phyloP scores from a whole-genome alignment of 2,329 filamentous ascomycete species.

The Cytospora leucostoma region DNA sequence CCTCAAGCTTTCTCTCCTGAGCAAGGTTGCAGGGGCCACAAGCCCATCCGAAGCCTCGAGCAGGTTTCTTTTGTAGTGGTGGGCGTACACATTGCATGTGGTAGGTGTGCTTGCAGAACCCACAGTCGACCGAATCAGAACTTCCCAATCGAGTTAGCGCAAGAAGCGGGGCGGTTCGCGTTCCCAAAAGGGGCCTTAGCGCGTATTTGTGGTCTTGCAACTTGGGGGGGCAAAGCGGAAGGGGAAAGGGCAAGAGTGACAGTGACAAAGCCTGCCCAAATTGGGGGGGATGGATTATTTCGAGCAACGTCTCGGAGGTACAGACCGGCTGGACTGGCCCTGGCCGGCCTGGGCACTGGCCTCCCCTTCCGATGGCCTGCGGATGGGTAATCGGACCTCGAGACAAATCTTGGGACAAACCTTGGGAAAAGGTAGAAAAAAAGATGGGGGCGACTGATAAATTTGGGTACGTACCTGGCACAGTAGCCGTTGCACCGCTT shows the following conservation, averaged over 20 bases:
- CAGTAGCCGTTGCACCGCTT: constrained; percentile 91
- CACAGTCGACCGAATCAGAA: constrained; percentile 94
- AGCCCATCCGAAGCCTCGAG: constrained; percentile 96
- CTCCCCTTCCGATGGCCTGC: too few relatives aligned
- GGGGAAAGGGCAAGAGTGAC: not conserved
- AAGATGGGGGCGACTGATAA: constrained; percentile 23
- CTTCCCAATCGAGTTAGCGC: constrained; percentile 46
- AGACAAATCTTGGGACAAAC: not conserved
- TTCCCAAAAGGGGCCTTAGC: constrained; percentile 19
- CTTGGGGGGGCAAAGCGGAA: constrained; percentile 9
- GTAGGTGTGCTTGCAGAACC: constrained; percentile 91
- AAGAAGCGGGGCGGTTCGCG: constrained; percentile 8
- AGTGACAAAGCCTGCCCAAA: constrained; percentile 6
- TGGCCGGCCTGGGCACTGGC: not conserved
- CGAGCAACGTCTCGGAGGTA: not conserved
- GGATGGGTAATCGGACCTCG: not conserved
- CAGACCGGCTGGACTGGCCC: not conserved
- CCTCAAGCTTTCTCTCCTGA: constrained; percentile 91
- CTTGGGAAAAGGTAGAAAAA: constrained; percentile 5
- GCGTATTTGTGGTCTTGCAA: constrained; percentile 19
- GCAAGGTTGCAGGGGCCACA: constrained; percentile 94
- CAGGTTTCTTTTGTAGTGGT: constrained; percentile 90
- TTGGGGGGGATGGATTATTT: constrained; percentile 2
- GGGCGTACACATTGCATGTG: constrained; percentile 98
- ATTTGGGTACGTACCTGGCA: constrained; percentile 67